Evolutionary conservation across 1,139 yeast genomes (phyloP).

Genomic region (Entelexis paramagnoliae): DNA sequence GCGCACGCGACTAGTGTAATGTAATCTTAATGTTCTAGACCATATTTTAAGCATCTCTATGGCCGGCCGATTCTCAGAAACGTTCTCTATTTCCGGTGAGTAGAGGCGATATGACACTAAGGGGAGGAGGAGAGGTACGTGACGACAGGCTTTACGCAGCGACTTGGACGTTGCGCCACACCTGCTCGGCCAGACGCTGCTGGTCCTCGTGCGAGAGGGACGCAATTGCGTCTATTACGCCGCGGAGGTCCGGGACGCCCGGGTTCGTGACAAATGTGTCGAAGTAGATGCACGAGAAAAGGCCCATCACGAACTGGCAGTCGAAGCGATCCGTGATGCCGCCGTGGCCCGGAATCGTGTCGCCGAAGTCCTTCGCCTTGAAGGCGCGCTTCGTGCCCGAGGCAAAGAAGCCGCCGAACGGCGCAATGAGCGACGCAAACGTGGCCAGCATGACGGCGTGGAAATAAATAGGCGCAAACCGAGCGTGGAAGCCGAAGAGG

Average conservation of each 20-base stretch:
- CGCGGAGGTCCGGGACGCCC: constrained; percentile 45
- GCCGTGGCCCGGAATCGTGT: constrained; percentile 95
- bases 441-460: constrained; percentile 81
- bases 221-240: constrained; percentile 19
- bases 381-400: constrained; percentile 96
- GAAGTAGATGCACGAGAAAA: constrained; percentile 81
- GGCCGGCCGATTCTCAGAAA: no score
- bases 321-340: constrained; percentile 97
- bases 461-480: constrained; percentile 76
- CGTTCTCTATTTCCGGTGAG: no score
- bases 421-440: constrained; percentile 94
- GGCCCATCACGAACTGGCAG: constrained; percentile 97
- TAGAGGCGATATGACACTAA: background rate
- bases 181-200: constrained; percentile 8
- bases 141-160: background rate
- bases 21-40: background rate
- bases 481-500: constrained; percentile 50
- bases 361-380: constrained; percentile 86
- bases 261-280: constrained; percentile 71
- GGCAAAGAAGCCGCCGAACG: constrained; percentile 97
- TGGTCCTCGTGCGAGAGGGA: constrained; percentile 17
- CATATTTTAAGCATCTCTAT: background rate
- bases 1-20: background rate
- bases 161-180: constrained; percentile 3
- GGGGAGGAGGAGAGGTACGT: background rate